Base-by-base conservation (phyloP, 1,284 basidiomycete genomes). In the Microbotryum saponariae region DNA sequence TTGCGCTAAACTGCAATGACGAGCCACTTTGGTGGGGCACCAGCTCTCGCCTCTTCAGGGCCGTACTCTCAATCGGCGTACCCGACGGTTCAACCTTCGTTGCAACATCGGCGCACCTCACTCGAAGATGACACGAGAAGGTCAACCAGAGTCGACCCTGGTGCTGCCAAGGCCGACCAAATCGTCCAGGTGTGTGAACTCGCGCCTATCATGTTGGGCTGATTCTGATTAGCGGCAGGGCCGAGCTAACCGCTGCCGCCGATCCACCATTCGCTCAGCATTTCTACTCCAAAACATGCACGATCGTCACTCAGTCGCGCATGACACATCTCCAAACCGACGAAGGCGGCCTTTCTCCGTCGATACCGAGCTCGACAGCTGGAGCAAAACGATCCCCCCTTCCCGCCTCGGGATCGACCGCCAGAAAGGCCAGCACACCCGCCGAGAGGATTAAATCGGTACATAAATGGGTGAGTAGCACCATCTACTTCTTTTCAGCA, bases 221-320 rank as follows among this genome's bases (percentile, higher is more conserved):
- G 21, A 9, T 42, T 20, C 20, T 10, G 23, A 31, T 31, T 37
- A 18, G 44, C 20, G 20, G 44, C 4, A 31, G 6, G 31, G 25
- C 23, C 47, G 21, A 51, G 18, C 8, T 54, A 20, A 6, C 47
- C n/a, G 21, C 14, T n/a, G 23, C 29, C 47, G 6, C 44, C 31
- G 23, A 10, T 45, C 33, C 29, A n/a, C 29, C 27, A 10, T 16
- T 71, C 57, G 55, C 62, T 33, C 70, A 74, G 65, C 75, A 76
- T 62, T 75, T 77, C 60, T 76, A 73, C 66, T 58, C 71, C 53
- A 76, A 76, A 66, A 73, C 75, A 1, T 67, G 71, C 44, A 71
- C 74, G 31, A 65, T 77, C 51, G 56, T 77, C 29, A 67, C 72
- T 6, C 71, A 75, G 54, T 64, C 72, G 2, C 69, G 76, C 5